phyloP scores from a whole-genome alignment of 306 rosid species.

The Lathyrus tuberosus region DNA sequence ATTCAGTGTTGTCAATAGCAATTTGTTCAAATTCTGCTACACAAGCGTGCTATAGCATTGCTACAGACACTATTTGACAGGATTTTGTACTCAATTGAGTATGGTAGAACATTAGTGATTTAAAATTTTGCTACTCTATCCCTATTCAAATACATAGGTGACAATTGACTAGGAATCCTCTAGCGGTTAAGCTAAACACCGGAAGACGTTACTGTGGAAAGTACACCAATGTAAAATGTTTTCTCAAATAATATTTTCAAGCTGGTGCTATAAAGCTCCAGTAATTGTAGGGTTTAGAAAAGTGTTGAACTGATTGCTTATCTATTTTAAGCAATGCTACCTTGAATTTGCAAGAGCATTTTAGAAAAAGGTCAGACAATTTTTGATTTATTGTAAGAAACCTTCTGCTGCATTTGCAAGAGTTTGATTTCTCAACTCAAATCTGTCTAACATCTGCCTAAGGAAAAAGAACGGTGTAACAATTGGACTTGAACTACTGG shows the following conservation, averaged over 20 bases:
- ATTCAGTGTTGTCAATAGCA: background rate
- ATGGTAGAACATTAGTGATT: background rate
- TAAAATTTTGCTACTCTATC: background rate
- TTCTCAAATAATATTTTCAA: background rate
- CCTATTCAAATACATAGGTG: background rate
- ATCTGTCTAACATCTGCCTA: background rate
- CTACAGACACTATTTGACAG: background rate
- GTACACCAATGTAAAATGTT: slow-evolving; percentile 5
- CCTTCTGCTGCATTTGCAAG: too few relatives aligned
- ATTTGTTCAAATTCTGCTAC: background rate
- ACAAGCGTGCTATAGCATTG: background rate
- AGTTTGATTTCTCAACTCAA: background rate
- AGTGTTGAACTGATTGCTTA: background rate
- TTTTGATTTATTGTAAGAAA: background rate
- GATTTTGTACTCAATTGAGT: background rate
- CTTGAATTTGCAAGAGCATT: background rate
- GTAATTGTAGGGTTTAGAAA: background rate
- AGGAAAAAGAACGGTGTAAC: background rate
- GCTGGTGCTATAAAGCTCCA: background rate
- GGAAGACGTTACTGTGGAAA: slow-evolving; percentile 4
- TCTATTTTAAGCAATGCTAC: background rate
- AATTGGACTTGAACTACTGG: background rate
- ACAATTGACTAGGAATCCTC: background rate
- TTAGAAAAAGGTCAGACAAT: too few relatives aligned
- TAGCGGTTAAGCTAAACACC: background rate